A percentile compares a stretch with the other conserved stretches of the same genome.
These are phyloP conservation scores for Irpex rosettiformis DNA, from an alignment of 1,284 basidiomycete genomes.

Conservation along the genomic window DNA sequence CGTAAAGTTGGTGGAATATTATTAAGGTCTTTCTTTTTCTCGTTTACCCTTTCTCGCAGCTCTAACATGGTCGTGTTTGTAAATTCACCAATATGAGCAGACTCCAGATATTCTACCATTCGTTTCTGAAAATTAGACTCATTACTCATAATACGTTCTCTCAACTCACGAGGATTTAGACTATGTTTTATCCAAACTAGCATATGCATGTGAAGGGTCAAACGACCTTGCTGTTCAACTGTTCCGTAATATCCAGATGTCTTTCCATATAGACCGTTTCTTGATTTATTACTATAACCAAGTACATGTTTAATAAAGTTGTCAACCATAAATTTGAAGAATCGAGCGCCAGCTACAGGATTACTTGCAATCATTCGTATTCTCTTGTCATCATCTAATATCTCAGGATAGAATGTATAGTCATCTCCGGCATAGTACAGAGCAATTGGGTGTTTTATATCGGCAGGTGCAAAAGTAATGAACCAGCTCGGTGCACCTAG, in stretches of 20 bases:
- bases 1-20: too few relatives aligned
- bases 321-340: slow-evolving; percentile 12
- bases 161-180: slow-evolving; percentile 18
- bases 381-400: slow-evolving; percentile 1
- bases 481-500: slow-evolving; percentile 1
- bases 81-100: slow-evolving; percentile 4
- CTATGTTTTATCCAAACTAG: slow-evolving; percentile 22
- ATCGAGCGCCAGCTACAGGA: slow-evolving; percentile 23
- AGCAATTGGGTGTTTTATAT: background rate
- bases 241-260: slow-evolving; percentile 31
- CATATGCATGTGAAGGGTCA: slow-evolving; percentile 27
- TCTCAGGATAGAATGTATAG: background rate
- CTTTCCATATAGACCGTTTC: slow-evolving; percentile 27
- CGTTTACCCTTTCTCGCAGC: background rate
- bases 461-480: slow-evolving; percentile 2
- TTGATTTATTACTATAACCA: slow-evolving; percentile 16
- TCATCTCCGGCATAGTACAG: background rate
- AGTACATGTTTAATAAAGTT: slow-evolving; percentile 30
- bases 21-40: too few relatives aligned
- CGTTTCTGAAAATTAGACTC: slow-evolving; percentile 20
- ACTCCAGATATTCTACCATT: slow-evolving; percentile 16
- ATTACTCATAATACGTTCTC: slow-evolving; percentile 22
- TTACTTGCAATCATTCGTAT: slow-evolving; percentile 24
- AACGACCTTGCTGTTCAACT: slow-evolving; percentile 33
- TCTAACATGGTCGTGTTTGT: background rate